These are phyloP conservation scores for Monascus ruber DNA, from an alignment of 2,329 filamentous ascomycete species.

Conservation along the genomic window DNA sequence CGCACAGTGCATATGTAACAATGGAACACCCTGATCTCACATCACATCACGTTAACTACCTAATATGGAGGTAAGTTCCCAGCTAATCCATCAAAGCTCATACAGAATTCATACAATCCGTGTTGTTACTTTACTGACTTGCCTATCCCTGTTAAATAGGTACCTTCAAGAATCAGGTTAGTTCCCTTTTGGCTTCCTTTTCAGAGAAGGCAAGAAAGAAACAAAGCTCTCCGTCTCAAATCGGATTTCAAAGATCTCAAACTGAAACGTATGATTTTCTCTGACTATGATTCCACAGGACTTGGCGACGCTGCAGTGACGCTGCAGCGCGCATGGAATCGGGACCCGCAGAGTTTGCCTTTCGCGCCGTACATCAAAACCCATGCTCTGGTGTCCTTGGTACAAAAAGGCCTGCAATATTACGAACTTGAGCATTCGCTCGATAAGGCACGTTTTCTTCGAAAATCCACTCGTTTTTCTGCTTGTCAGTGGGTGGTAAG, in stretches of 20 bases:
- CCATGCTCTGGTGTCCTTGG: conserved; percentile 48
- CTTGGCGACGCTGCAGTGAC: conserved; percentile 49
- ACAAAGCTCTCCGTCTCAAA: conserved; percentile 1
- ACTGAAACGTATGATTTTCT: background rate
- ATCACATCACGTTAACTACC: conserved; percentile 55
- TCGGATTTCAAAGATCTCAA: background rate
- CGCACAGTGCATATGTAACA: conserved; percentile 24
- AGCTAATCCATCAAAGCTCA: background rate
- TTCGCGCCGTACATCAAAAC: conserved; percentile 50
- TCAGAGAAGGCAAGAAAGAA: background rate
- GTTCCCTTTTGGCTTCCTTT: conserved; percentile 14
- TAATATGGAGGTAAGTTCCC: conserved; percentile 51
- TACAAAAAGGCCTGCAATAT: conserved; percentile 52
- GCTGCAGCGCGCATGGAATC: conserved; percentile 52
- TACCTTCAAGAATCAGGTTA: conserved; percentile 46
- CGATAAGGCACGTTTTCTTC: conserved; percentile 28
- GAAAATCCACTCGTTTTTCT: conserved; percentile 1
- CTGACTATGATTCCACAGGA: conserved; percentile 25
- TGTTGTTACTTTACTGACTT: conserved; percentile 3
- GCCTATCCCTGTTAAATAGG: conserved; percentile 18
- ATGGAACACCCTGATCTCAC: conserved; percentile 33
- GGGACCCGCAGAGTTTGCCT: conserved; percentile 49
- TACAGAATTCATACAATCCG: conserved; percentile 7
- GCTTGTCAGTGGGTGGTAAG: background rate
- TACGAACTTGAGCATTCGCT: conserved; percentile 39